Evolutionary conservation across 2,329 filamentous ascomycete species (phyloP).

Genomic region (Fusarium azukiicola): DNA sequence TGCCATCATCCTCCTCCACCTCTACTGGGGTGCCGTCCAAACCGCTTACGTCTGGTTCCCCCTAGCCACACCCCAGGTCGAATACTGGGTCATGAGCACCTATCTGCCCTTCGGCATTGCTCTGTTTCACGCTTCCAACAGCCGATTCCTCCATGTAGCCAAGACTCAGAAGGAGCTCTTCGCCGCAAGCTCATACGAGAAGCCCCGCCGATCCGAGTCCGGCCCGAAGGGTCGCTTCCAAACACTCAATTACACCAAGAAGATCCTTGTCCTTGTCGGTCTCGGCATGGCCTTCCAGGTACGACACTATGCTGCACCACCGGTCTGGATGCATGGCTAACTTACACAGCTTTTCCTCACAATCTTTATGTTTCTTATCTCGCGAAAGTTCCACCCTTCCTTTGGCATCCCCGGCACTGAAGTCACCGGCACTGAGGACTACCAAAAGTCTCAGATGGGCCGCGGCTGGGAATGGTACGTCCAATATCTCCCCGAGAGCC

Average conservation of each 20-base stretch:
- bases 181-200: constrained; percentile 34
- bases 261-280: constrained; percentile 72
- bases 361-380: constrained; percentile 80
- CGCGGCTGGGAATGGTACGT: constrained; percentile 83
- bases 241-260: constrained; percentile 69
- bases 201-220: constrained; percentile 31
- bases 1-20: constrained; percentile 64
- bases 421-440: constrained; percentile 75
- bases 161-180: constrained; percentile 72
- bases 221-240: constrained; percentile 61
- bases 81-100: constrained; percentile 85
- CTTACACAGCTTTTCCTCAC: constrained; percentile 75
- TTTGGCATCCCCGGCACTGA: constrained; percentile 82
- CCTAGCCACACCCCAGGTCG: constrained; percentile 71
- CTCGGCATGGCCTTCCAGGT: constrained; percentile 79
- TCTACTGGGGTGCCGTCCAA: constrained; percentile 67
- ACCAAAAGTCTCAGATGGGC: constrained; percentile 68
- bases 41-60: constrained; percentile 64
- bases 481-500: neutral
- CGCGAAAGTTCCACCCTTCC: constrained; percentile 81
- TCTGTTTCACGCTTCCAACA: constrained; percentile 83
- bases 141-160: constrained; percentile 80
- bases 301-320: constrained; percentile 32
- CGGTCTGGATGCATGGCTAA: constrained; percentile 14
- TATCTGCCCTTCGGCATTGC: constrained; percentile 83